phyloP scores from a whole-genome alignment of 2,329 filamentous ascomycete genomes.

The Ramularia endophylla region DNA sequence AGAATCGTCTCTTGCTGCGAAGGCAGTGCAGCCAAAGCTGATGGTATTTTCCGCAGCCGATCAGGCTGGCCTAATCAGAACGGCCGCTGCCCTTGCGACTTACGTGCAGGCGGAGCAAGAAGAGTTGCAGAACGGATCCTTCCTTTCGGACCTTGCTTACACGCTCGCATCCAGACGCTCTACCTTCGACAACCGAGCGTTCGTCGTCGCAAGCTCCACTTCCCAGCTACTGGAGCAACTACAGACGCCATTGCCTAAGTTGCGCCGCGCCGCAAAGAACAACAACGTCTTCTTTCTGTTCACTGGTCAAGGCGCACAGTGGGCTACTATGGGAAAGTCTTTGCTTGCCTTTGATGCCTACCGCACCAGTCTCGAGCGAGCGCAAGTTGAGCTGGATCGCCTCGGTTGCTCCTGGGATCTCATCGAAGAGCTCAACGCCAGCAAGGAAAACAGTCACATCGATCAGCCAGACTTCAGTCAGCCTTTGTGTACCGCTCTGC shows the following conservation, averaged over 20 bases:
- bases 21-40: not conserved
- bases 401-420: constrained; percentile 16
- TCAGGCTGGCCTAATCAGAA: not conserved
- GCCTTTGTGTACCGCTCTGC: constrained; percentile 50
- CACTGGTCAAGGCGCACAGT: constrained; percentile 19
- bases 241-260: not conserved
- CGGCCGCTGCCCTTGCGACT: not conserved
- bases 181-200: constrained; percentile 3
- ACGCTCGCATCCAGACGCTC: constrained; percentile 9
- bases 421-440: constrained; percentile 38
- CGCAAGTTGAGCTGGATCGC: constrained; percentile 2
- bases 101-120: constrained; percentile 1
- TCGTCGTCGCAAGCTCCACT: constrained; percentile 1
- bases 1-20: too few relatives aligned
- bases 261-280: not conserved
- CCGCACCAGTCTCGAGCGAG: constrained; percentile 3
- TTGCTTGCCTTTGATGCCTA: constrained; percentile 14
- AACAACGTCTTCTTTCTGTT: constrained; percentile 9
- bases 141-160: constrained; percentile 7
- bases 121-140: not conserved
- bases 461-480: constrained; percentile 39
- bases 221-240: not conserved
- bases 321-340: constrained; percentile 13
- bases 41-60: not conserved
- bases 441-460: constrained; percentile 27